These are phyloP conservation scores for Pharnaceum exiguum DNA, from an alignment of 148 eudicot species.

Conservation along the genomic window DNA sequence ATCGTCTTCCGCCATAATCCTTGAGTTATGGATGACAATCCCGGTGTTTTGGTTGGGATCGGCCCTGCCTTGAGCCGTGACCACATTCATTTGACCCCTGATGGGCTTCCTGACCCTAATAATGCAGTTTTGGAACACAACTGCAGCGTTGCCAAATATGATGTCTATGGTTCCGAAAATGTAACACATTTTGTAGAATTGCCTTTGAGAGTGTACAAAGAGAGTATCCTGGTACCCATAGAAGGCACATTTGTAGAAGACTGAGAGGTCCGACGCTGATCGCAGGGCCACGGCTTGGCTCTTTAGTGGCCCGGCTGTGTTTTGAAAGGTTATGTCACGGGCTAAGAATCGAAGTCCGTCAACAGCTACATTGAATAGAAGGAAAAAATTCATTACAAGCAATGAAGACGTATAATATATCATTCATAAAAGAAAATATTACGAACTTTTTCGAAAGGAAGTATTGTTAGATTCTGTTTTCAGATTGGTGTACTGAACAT, in stretches of 20 bases:
- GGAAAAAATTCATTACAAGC: too few species aligned
- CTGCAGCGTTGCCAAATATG: slow-evolving; percentile 71
- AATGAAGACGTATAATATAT: too few species aligned
- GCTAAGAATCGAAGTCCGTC: slow-evolving; percentile 75
- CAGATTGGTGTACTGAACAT: slow-evolving; percentile 8
- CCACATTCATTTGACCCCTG: slow-evolving; percentile 35
- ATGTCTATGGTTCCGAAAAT: slow-evolving; percentile 65
- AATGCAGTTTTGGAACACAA: slow-evolving; percentile 51
- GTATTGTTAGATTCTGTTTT: neutral
- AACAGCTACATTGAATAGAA: slow-evolving; percentile 29
- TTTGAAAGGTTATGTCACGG: slow-evolving; percentile 65
- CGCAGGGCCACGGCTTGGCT: slow-evolving; percentile 73
- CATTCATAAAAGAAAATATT: too few species aligned
- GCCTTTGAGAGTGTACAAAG: slow-evolving; percentile 66
- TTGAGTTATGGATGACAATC: slow-evolving; percentile 51
- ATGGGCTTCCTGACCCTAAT: slow-evolving; percentile 43
- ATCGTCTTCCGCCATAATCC: slow-evolving; percentile 49
- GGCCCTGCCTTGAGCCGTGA: slow-evolving; percentile 57
- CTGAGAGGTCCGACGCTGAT: slow-evolving; percentile 60
- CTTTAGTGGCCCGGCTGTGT: slow-evolving; percentile 50
- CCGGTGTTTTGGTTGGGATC: slow-evolving; percentile 70
- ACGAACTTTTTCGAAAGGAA: too few species aligned
- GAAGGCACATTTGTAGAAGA: slow-evolving; percentile 56
- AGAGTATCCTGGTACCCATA: slow-evolving; percentile 80
- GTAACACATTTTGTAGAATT: slow-evolving; percentile 58